These are phyloP conservation scores for Pseudogymnoascus pannorum DNA, from an alignment of 2,329 filamentous ascomycete species.

Conservation along the genomic window DNA sequence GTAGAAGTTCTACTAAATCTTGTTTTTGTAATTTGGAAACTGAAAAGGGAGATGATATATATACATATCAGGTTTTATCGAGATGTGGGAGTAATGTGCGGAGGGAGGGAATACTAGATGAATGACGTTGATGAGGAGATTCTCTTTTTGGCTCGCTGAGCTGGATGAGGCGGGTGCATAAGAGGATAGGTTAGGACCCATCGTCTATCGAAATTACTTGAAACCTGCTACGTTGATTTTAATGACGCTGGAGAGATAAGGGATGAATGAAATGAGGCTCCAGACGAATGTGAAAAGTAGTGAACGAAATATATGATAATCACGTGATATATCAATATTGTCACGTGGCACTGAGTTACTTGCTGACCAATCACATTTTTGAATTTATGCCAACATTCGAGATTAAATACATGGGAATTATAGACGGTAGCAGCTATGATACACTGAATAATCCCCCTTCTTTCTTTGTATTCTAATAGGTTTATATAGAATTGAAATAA, in stretches of 20 bases:
- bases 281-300: background rate
- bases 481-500: no score
- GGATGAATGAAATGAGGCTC: background rate
- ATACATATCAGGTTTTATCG: slow-evolving; percentile 4
- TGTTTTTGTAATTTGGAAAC: background rate
- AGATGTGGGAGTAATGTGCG: background rate
- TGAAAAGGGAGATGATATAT: background rate
- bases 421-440: no score
- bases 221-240: background rate
- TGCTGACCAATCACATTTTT: no score
- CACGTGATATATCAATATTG: no score
- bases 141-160: background rate
- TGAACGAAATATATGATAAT: background rate
- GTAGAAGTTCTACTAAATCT: background rate
- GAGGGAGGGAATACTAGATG: background rate
- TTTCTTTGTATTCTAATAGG: no score
- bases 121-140: background rate
- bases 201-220: background rate
- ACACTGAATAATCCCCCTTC: no score
- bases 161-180: background rate
- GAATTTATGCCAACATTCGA: no score
- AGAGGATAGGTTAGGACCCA: background rate
- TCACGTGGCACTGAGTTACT: no score
- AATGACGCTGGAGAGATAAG: background rate
- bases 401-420: no score